phyloP scores from a whole-genome alignment of 306 rosid genomes.

The Cucumis melo region DNA sequence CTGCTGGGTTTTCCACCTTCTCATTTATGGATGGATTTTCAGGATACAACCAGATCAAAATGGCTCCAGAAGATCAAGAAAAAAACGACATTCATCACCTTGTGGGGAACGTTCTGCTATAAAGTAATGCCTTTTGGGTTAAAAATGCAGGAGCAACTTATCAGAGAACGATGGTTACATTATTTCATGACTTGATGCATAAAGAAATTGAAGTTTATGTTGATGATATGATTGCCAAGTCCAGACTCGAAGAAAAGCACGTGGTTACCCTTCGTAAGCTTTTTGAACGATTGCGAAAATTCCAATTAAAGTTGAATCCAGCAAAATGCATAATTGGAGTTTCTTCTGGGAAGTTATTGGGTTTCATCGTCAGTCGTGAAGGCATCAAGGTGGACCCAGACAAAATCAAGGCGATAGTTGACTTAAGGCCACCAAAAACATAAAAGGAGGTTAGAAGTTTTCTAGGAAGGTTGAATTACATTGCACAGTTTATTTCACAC shows the following conservation, averaged over 20 bases:
- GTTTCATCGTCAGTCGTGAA: not conserved
- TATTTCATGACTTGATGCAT: no score
- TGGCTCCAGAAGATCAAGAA: not conserved
- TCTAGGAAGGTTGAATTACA: not conserved
- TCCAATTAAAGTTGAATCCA: no score
- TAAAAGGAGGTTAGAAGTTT: not conserved
- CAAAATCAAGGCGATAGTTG: not conserved
- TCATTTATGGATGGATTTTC: not conserved
- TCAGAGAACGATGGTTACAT: no score
- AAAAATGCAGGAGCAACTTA: no score
- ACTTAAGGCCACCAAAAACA: not conserved
- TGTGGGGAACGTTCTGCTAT: no score
- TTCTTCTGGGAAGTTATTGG: not conserved
- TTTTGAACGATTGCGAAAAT: no score
- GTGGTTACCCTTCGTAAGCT: no score
- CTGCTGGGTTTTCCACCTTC: not conserved
- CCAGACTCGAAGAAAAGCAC: no score
- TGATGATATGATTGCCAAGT: no score
- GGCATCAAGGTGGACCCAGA: not conserved
- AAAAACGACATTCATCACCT: no score
- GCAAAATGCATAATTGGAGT: not conserved
- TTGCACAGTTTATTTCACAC: not conserved
- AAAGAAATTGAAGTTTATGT: no score
- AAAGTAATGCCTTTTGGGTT: no score
- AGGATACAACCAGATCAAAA: not conserved